Conservation (phyloP, 2,329 filamentous ascomycete species). For the Dothiorella sarmentorum region DNA sequence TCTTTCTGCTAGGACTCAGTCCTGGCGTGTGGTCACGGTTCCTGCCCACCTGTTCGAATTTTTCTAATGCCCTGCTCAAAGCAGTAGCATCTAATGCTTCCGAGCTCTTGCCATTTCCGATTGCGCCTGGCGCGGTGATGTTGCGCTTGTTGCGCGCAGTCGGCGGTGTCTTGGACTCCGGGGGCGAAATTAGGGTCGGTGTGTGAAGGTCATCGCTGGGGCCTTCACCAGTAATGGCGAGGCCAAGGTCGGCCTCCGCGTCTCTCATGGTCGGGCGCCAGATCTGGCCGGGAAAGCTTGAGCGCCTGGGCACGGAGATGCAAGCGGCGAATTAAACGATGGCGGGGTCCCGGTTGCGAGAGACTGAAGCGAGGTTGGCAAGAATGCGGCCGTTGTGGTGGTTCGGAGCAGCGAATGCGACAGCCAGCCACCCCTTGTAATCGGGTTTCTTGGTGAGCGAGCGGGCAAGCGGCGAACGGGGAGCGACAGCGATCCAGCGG, state of each 20-base stretch:
- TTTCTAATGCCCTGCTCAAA: conserved; percentile 59
- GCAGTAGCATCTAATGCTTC: conserved; percentile 59
- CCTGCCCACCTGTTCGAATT: conserved; percentile 58
- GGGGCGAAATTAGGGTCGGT: conserved; percentile 52
- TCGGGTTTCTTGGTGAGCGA: conserved; percentile 12
- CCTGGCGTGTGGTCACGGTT: conserved; percentile 60
- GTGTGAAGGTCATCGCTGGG: conserved; percentile 31
- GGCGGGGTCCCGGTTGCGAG: neutral
- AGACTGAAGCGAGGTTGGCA: neutral
- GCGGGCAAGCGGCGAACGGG: conserved; percentile 4
- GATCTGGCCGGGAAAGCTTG: conserved; percentile 1
- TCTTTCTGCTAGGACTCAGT: conserved; percentile 65
- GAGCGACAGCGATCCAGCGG: conserved; percentile 3
- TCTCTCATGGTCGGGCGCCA: conserved; percentile 14
- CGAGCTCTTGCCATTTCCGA: conserved; percentile 37
- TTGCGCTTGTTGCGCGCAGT: conserved; percentile 51
- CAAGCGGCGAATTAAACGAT: neutral
- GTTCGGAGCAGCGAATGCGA: conserved; percentile 5
- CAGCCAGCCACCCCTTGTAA: conserved; percentile 19
- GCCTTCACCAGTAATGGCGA: conserved; percentile 8
- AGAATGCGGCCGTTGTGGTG: conserved; percentile 12
- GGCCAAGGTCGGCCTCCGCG: conserved; percentile 11
- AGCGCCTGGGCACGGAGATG: conserved; percentile 8
- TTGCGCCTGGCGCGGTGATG: conserved; percentile 29
- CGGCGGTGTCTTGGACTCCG: conserved; percentile 59